Evolutionary conservation across 2,329 filamentous ascomycete species (phyloP), one percentile per base, ranked within the genome.

Genomic region (Phialophora chinensis): DNA sequence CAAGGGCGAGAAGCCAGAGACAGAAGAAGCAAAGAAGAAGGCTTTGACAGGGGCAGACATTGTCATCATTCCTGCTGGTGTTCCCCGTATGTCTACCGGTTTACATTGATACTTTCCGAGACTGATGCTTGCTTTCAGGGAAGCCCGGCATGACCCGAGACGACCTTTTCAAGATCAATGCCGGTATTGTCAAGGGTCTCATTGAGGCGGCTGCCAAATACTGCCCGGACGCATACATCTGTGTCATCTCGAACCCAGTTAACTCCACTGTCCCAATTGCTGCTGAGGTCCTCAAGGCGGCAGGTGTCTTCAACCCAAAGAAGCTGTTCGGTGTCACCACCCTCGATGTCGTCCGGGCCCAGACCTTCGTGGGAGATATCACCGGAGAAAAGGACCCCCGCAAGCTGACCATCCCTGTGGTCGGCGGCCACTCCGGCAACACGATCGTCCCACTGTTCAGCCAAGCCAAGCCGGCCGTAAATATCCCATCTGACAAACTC

Each of bases 131-230:
- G 23, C 29, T 66, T 66, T 66, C 72, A 97, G 94, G 94, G 83
- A 98, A 98, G 87, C 95, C 95, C 75, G 95, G 95, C 77, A 99
- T 99, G 95, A 97, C 91, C 81, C 93, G 95, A 84, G 95, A 99
- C 77, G 95, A 98, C 79, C 91, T 99, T 67, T 99, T 99, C 91
- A 97, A 97, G 85, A 97, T 97, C 86, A 99, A 99, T 81, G 95
- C 95, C 68, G 92, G 93, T 75, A 99, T 99, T 77, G 95, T 99
- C 78, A 92, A 95, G 83, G 93, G 92, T 74, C 87, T 99, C 73
- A 90, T 96, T 75, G 91, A 96, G 85, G 89, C 91, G 61, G 88
- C 92, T 75, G 93, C 94, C 74, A 89, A 97, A 79, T 88, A 90
- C 77, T 90, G 89, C 79, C 95, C 95, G 78, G 96, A 97, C 80